Conservation (phyloP, 176 grass and related monocot genomes). For the Poa annua region DNA sequence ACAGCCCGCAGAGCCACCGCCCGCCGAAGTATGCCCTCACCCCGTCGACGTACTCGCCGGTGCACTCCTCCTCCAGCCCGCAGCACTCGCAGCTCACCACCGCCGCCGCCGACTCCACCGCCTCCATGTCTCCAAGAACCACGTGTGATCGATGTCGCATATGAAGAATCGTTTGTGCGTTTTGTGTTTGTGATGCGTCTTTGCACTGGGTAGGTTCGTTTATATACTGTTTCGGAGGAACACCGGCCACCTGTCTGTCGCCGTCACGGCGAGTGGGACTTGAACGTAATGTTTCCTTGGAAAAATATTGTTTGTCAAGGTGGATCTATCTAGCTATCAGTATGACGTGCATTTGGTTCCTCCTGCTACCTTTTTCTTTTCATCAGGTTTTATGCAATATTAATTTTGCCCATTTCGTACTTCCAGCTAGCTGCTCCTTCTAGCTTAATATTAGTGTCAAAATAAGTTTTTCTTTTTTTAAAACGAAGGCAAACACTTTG, state of each 20-base stretch:
- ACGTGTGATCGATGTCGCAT: background rate
- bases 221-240: constrained; percentile 8
- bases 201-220: background rate
- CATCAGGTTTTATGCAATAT: background rate
- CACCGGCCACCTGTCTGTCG: background rate
- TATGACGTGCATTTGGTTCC: background rate
- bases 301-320: constrained; percentile 4
- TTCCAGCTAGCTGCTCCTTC: background rate
- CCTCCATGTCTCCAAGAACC: constrained; percentile 32
- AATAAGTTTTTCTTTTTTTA: no score
- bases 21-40: constrained; percentile 64
- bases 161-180: background rate
- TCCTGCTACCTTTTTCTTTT: background rate
- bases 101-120: constrained; percentile 47
- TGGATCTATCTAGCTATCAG: background rate
- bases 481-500: no score
- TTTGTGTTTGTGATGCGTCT: background rate
- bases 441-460: background rate
- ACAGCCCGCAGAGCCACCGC: constrained; percentile 74
- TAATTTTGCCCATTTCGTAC: constrained; percentile 1
- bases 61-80: constrained; percentile 85
- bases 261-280: constrained; percentile 11
- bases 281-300: constrained; percentile 28
- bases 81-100: constrained; percentile 76
- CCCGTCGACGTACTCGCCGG: constrained; percentile 60